Evolutionary conservation across 345 rosid genomes (phyloP), one percentile per base, ranked within the genome.

Genomic region (Moringa oleifera): DNA sequence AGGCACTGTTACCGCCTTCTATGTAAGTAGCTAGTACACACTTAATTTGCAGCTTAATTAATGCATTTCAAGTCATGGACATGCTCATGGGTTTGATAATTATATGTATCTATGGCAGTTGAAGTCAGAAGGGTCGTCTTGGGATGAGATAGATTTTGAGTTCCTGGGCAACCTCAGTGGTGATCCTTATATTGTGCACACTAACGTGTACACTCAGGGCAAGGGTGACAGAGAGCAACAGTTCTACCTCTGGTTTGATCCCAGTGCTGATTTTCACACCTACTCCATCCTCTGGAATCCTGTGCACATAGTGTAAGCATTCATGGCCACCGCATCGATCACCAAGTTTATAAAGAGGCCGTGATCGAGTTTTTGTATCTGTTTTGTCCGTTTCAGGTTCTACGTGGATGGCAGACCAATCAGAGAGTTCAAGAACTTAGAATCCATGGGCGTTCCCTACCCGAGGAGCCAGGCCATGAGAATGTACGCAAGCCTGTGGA

Each of bases 111-210:
- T 52, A 16, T 11, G 72, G 75, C 81, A 85, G 89, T 61, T 90
- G 46, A 76, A 74, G 23, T 86, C 96, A 0, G 55, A 60, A 37
- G 96, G 90, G 37, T 62, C 79, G 53, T 46, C 73, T 9, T 81
- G 85, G 83, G 92, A 87, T 59, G 95, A 87, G 58, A 83, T 90
- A 17, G 91, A 85, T 64, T 82, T 90, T 24, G 96, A 87, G 64
- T 89, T 89, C 81, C 61, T 85, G 61, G 94, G 96, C 23, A 89
- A 89, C 64, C 51, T 80, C 55, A 86, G 78, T 19, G 93, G 90
- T 28, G 73, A 82, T 0, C 96, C 92, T 46, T 86, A 83, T 28
- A 71, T 66, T 23, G 71, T 86, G 54, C 96, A 89, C 63, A 89
- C 90, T 0, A 85, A 88, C 59, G 79, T 88, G 45, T 85, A 62